phyloP scores from a whole-genome alignment of 768 basidiomycete genomes.

The Inosperma sp. region DNA sequence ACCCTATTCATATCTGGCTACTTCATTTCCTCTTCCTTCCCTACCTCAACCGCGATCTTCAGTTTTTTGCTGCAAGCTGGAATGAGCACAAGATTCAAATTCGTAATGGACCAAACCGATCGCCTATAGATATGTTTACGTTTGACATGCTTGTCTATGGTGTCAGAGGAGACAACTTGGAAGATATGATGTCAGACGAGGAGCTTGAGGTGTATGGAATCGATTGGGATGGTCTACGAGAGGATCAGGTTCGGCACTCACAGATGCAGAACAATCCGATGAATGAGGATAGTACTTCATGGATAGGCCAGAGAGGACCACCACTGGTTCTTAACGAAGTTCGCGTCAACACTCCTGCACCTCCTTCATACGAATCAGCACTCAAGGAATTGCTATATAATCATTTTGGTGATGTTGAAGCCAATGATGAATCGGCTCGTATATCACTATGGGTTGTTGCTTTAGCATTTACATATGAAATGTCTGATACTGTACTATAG shows the following conservation, averaged over 20 bases:
- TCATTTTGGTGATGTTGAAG: background rate
- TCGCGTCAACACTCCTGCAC: slow-evolving; percentile 1
- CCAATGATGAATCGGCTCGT: background rate
- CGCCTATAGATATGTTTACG: slow-evolving; percentile 30
- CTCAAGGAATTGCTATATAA: background rate
- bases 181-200: slow-evolving; percentile 10
- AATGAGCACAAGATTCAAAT: slow-evolving; percentile 30
- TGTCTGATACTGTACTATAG: too few relatives aligned
- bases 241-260: slow-evolving; percentile 15
- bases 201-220: slow-evolving; percentile 24
- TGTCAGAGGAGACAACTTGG: slow-evolving; percentile 11
- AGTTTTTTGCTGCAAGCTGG: slow-evolving; percentile 30
- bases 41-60: slow-evolving; percentile 25
- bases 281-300: background rate
- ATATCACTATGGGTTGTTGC: background rate
- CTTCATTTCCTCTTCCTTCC: slow-evolving; percentile 34
- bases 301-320: background rate
- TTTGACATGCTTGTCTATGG: slow-evolving; percentile 30
- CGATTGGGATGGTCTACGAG: slow-evolving; percentile 25
- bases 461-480: background rate
- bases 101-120: slow-evolving; percentile 18
- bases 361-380: background rate
- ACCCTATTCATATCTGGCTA: slow-evolving; percentile 33
- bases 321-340: slow-evolving; percentile 2
- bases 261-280: background rate